Percentiles rank a stretch among this genome's conserved stretches.
These are phyloP conservation scores for Ambrosiella xylebori DNA, from an alignment of 2,329 filamentous ascomycete genomes.

Conservation along the genomic window DNA sequence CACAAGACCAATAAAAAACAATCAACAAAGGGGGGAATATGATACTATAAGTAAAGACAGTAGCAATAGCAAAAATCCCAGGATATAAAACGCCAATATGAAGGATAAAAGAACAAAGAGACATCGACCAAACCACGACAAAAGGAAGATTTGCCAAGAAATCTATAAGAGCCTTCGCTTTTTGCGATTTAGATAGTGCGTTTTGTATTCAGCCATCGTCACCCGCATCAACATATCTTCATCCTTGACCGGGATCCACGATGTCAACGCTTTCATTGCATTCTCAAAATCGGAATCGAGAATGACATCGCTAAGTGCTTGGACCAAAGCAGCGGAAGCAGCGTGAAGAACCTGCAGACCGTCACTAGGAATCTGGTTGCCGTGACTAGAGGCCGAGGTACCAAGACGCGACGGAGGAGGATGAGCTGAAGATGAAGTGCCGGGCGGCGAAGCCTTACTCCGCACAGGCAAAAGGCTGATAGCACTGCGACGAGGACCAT, in stretches of 20 bases:
- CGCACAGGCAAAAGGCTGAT: constrained; percentile 65
- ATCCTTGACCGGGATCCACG: constrained; percentile 85
- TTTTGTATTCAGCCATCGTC: constrained; percentile 70
- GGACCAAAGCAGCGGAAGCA: constrained; percentile 73
- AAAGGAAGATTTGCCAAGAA: background rate
- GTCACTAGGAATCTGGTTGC: constrained; percentile 4
- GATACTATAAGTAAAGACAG: background rate
- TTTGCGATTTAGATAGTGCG: constrained; percentile 11
- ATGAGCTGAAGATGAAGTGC: constrained; percentile 71
- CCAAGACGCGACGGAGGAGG: constrained; percentile 13
- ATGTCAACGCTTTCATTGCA: constrained; percentile 90
- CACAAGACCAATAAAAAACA: background rate
- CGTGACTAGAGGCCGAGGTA: background rate
- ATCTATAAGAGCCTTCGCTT: constrained; percentile 9
- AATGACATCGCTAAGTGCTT: constrained; percentile 74
- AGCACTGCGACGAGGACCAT: constrained; percentile 5
- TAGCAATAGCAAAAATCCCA: constrained; percentile 1
- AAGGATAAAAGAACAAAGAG: background rate
- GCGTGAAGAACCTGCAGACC: constrained; percentile 82
- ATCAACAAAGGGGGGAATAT: background rate
- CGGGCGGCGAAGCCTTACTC: constrained; percentile 95
- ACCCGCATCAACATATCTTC: constrained; percentile 88
- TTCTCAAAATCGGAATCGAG: constrained; percentile 93
- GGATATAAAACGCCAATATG: background rate
- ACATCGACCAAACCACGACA: background rate